Evolutionary conservation across 805 yeast species (phyloP).

Genomic region (Kuraishia cidri): DNA sequence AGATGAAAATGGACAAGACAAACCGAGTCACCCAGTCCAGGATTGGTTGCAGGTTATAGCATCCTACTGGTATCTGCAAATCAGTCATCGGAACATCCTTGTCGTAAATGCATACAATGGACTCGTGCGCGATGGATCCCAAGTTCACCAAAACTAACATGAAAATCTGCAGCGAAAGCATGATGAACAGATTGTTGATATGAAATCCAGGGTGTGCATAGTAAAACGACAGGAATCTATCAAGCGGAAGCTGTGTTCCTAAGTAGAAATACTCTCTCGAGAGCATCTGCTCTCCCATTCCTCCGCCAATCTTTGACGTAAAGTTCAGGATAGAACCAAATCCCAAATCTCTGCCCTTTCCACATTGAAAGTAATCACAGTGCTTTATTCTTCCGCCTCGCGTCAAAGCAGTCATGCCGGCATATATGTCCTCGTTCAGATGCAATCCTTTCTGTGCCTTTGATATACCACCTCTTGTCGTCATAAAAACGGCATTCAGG

Average conservation of each 20-base stretch:
- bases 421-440: conserved; percentile 90
- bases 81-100: conserved; percentile 66
- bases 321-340: conserved; percentile 88
- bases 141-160: conserved; percentile 72
- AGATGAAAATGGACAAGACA: conserved; percentile 83
- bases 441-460: conserved; percentile 93
- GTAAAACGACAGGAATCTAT: conserved; percentile 83
- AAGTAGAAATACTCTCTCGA: conserved; percentile 88
- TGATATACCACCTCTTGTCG: conserved; percentile 91
- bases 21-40: conserved; percentile 84
- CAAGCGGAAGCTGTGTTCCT: conserved; percentile 85
- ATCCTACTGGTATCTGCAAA: conserved; percentile 68
- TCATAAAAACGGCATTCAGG: conserved; percentile 83
- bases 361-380: conserved; percentile 94
- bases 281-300: conserved; percentile 95
- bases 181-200: conserved; percentile 80
- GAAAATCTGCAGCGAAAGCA: conserved; percentile 79
- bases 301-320: conserved; percentile 94
- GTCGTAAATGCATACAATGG: conserved; percentile 59
- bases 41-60: conserved; percentile 82
- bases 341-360: conserved; percentile 93
- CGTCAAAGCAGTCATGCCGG: conserved; percentile 84
- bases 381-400: conserved; percentile 94
- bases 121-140: conserved; percentile 70
- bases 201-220: conserved; percentile 98